Percentiles rank a stretch among this genome's conserved stretches.
Evolutionary conservation across 805 yeast species (phyloP).

Genomic region (Candida mattraensis): DNA sequence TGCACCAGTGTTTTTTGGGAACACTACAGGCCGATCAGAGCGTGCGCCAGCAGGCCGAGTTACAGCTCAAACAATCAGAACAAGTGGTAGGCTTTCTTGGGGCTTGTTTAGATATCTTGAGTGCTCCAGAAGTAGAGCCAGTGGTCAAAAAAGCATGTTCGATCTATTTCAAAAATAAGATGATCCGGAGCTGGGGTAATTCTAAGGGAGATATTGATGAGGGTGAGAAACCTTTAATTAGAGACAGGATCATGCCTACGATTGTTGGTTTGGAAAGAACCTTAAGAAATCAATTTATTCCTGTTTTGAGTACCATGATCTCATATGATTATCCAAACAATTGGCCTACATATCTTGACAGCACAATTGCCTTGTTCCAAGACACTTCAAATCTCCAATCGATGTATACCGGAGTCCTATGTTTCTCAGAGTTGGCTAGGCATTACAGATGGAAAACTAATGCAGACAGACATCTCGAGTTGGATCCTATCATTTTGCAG

Average conservation of each 20-base stretch:
- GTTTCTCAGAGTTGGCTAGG: constrained; percentile 73
- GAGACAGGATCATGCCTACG: constrained; percentile 66
- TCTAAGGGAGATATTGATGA: constrained; percentile 44
- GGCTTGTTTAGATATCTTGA: constrained; percentile 76
- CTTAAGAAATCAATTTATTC: constrained; percentile 46
- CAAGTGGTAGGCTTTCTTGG: constrained; percentile 70
- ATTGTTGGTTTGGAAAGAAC: constrained; percentile 49
- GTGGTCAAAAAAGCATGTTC: constrained; percentile 77
- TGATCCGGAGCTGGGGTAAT: constrained; percentile 62
- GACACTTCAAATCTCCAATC: constrained; percentile 42
- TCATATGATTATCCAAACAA: constrained; percentile 36
- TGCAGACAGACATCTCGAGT: constrained; percentile 44
- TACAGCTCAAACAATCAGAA: constrained; percentile 57
- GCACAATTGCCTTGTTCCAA: constrained; percentile 45
- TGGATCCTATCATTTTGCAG: constrained; percentile 60
- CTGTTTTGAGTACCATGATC: constrained; percentile 54
- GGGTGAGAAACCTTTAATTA: constrained; percentile 74
- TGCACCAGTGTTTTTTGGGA: constrained; percentile 76
- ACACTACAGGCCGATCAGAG: constrained; percentile 69
- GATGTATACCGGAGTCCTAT: constrained; percentile 66
- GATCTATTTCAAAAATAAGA: constrained; percentile 78
- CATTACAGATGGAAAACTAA: constrained; percentile 76
- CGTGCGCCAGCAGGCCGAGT: constrained; percentile 68
- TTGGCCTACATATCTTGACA: constrained; percentile 60
- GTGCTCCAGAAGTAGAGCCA: constrained; percentile 49